phyloP scores from a whole-genome alignment of 2,329 filamentous ascomycete species.

The Epichloe sp. region DNA sequence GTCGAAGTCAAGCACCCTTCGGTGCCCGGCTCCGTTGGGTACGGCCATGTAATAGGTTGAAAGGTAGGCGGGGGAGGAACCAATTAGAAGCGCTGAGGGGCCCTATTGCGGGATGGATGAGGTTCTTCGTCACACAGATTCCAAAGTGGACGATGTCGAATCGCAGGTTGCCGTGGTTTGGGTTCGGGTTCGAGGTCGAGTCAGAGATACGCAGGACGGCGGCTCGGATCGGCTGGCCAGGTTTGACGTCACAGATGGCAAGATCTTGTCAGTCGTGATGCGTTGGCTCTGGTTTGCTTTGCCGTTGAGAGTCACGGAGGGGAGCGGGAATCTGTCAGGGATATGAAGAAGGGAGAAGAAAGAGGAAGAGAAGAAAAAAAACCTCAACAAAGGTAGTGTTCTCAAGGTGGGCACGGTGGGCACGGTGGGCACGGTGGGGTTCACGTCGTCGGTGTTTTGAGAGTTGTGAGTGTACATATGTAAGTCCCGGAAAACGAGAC shows the following conservation, averaged over 20 bases:
- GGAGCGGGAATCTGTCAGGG: neutral
- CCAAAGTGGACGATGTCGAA: neutral
- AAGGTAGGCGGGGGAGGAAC: neutral
- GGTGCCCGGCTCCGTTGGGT: slow-evolving; percentile 15
- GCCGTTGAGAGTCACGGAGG: neutral
- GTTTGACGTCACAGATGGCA: neutral
- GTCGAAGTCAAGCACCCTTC: slow-evolving; percentile 20
- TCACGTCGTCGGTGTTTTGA: slow-evolving; percentile 1
- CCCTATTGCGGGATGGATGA: neutral
- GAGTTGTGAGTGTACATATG: neutral
- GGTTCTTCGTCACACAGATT: neutral
- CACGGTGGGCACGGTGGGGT: neutral
- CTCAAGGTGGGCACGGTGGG: neutral
- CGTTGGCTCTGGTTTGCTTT: neutral
- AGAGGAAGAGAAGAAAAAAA: neutral
- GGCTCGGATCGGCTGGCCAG: neutral
- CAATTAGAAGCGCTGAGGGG: neutral
- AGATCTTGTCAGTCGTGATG: neutral
- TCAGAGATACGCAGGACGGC: neutral
- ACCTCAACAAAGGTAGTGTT: neutral
- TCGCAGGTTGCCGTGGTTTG: neutral
- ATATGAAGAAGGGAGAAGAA: neutral
- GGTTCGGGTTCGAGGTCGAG: neutral
- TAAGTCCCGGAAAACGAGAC: neutral
- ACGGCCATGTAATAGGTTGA: slow-evolving; percentile 14